Evolutionary conservation across 768 basidiomycete species (phyloP), one percentile per base, ranked within the genome.

Genomic region (Rhodocollybia butyracea): DNA sequence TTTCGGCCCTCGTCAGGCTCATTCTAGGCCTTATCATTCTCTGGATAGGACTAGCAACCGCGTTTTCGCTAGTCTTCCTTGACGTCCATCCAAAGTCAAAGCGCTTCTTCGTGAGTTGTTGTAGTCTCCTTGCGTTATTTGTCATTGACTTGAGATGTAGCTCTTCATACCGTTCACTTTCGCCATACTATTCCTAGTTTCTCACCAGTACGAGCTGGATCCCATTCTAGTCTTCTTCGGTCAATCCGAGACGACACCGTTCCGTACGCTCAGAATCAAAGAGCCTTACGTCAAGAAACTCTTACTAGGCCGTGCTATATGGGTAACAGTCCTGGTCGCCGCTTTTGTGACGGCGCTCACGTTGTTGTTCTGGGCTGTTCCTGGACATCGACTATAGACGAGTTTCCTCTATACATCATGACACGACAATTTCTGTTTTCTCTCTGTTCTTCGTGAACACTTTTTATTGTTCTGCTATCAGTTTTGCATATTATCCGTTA

Each of bases 141-240:
- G 46, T 34, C 57, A 48, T 31, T 57, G 11, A 57, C 17, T 8
- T 13, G 11, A 15, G n/a, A 21, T 26, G 29, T 67, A 97, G 95
- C 86, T 97, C 63, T 96, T 98, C 76, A 79, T 98, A 26, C 96
- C 97, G 0, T 98, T 97, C 72, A 78, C 89, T 21, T 68, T 98
- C 61, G 92, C 95, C 53, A 74, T 91, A 64, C 86, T 97, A 61
- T 91, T 90, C 77, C 85, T 99, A 60, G 79, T 98, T 55, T 93
- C 95, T 15, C 92, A 97, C 66, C 94, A 95, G 70, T 98, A 98
- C 72, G 94, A 97, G 70, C 86, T 98, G 51, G 96, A 98, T 68
- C 97, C 97, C 11, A 77, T 98, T 64, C 86, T 98, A 61, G 90
- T 98, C 60, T 91, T 98, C 74, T 73, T 98, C 64, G 86, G 86